phyloP scores from a whole-genome alignment of 2,329 filamentous ascomycete species.

The Aulographum hederae region DNA sequence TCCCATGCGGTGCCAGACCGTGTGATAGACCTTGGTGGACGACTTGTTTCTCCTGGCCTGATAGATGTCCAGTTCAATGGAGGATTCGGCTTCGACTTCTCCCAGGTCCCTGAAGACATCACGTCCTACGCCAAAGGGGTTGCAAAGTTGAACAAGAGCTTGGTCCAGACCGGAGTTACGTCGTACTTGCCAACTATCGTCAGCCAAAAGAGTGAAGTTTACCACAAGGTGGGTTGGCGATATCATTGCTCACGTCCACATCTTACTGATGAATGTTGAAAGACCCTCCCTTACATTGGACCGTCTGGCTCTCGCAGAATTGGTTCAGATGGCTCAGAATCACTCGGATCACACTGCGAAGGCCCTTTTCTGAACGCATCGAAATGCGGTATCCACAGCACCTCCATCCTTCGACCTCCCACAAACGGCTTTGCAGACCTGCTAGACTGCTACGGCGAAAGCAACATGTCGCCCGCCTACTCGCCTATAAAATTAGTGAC shows the following conservation, averaged over 20 bases:
- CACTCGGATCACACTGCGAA: slow-evolving; percentile 77
- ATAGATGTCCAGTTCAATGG: slow-evolving; percentile 90
- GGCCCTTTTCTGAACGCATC: slow-evolving; percentile 70
- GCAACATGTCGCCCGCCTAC: slow-evolving; percentile 37
- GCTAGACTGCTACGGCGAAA: slow-evolving; percentile 50
- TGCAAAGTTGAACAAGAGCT: slow-evolving; percentile 46
- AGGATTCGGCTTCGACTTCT: slow-evolving; percentile 86
- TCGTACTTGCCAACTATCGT: slow-evolving; percentile 75
- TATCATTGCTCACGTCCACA: neutral
- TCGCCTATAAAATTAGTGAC: slow-evolving; percentile 59
- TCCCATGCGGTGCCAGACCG: slow-evolving; percentile 51
- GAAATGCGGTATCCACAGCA: slow-evolving; percentile 76
- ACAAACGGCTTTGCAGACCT: slow-evolving; percentile 45
- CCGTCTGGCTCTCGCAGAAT: slow-evolving; percentile 45
- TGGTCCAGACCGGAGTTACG: slow-evolving; percentile 69
- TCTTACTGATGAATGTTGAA: neutral
- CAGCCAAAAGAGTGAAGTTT: slow-evolving; percentile 64
- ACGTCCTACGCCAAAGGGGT: slow-evolving; percentile 56
- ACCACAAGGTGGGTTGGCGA: slow-evolving; percentile 42
- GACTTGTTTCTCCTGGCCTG: slow-evolving; percentile 69
- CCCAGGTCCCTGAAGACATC: slow-evolving; percentile 50
- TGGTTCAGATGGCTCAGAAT: slow-evolving; percentile 59
- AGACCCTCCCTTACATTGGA: slow-evolving; percentile 58
- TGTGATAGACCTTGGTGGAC: slow-evolving; percentile 62
- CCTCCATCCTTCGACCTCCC: slow-evolving; percentile 48